Base-by-base conservation (phyloP, 2,329 filamentous ascomycete species). In the Neodidymelliopsis sp. region DNA sequence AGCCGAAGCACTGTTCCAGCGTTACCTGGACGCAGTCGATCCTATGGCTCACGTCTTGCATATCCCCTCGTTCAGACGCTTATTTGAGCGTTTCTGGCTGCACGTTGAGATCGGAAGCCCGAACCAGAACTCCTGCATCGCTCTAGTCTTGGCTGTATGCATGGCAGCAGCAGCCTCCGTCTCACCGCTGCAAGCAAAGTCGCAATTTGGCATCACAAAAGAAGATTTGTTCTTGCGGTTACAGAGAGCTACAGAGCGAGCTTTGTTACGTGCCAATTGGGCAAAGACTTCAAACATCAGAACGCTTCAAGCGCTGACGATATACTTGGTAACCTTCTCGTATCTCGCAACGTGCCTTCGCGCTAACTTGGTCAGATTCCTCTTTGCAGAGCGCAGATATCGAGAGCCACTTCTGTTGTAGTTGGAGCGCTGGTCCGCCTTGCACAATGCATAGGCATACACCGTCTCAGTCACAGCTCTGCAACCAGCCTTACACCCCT, bases 381-480 rank as follows among this genome's bases (percentile, higher is more conserved):
- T 3, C 62, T 71, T 10, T 73, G 70, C 39, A 63, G 70, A 51
- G 69, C 70, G 8, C 68, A 73, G 40, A 71, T 73, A 13, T 72
- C 69, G 8, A 68, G 70, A 27, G 68, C 69, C 12, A 71, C 69
- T 1, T 73, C 70, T 2, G 70, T 72, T 8, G 62, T 73, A 11
- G 69, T 73, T n/a, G 70, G 70, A 13, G 68, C 70, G 4, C 54
- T 73, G 6, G 68, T 73, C 34, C 70, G 70, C 11, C 60, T 73
- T 1, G 70, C 70, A 6, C 70, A 73, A 43, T 72, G 70, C 51
- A 71, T 73, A 30, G 70, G 70, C 45, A 73, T 73, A 27, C 70
- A 73, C 33, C 68, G 70, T 18, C 53, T 70, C 12, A 66, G 60
- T 22, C 62, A 71, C 51, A 70, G 55, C 43, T 70, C 67, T 28